Evolutionary conservation across 371 early-diverging fungal genomes (phyloP).

Genomic region (Rhizopus stolonifer): DNA sequence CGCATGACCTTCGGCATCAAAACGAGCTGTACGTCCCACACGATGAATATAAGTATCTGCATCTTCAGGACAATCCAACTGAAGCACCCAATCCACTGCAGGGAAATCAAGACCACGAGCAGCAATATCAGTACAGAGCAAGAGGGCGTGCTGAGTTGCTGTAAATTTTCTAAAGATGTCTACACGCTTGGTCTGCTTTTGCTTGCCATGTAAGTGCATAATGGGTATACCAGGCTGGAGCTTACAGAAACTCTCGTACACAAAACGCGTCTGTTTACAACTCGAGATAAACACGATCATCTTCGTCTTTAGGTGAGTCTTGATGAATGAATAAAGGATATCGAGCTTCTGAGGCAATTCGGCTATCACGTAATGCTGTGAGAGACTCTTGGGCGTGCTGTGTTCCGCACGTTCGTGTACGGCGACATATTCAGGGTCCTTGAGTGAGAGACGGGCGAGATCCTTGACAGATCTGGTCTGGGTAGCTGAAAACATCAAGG

Average conservation of each 20-base stretch:
- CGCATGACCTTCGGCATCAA: slow-evolving; percentile 84
- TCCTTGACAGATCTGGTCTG: slow-evolving; percentile 95
- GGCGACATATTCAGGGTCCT: slow-evolving; percentile 91
- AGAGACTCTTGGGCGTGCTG: slow-evolving; percentile 79
- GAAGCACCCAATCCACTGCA: slow-evolving; percentile 97
- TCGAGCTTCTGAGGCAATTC: slow-evolving; percentile 87
- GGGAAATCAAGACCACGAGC: slow-evolving; percentile 98
- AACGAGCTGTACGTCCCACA: slow-evolving; percentile 97
- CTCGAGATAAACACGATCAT: slow-evolving; percentile 46
- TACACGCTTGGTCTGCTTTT: slow-evolving; percentile 91
- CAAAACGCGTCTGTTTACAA: slow-evolving; percentile 70
- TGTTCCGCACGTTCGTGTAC: slow-evolving; percentile 86
- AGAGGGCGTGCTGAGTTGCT: slow-evolving; percentile 65
- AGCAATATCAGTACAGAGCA: slow-evolving; percentile 97
- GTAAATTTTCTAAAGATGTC: slow-evolving; percentile 89
- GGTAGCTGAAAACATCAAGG: slow-evolving; percentile 94
- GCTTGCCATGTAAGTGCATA: slow-evolving; percentile 92
- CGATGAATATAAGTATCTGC: slow-evolving; percentile 97
- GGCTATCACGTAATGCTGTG: slow-evolving; percentile 84
- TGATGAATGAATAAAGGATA: slow-evolving; percentile 89
- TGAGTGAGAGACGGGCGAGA: slow-evolving; percentile 86
- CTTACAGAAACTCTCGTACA: slow-evolving; percentile 93
- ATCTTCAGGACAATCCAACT: slow-evolving; percentile 97
- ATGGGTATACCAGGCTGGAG: slow-evolving; percentile 92
- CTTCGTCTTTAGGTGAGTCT: slow-evolving; percentile 86